Percentiles rank a stretch among this genome's conserved stretches.
phyloP scores from a whole-genome alignment of 2,329 filamentous ascomycete genomes.

The Talaromyces funiculosus region DNA sequence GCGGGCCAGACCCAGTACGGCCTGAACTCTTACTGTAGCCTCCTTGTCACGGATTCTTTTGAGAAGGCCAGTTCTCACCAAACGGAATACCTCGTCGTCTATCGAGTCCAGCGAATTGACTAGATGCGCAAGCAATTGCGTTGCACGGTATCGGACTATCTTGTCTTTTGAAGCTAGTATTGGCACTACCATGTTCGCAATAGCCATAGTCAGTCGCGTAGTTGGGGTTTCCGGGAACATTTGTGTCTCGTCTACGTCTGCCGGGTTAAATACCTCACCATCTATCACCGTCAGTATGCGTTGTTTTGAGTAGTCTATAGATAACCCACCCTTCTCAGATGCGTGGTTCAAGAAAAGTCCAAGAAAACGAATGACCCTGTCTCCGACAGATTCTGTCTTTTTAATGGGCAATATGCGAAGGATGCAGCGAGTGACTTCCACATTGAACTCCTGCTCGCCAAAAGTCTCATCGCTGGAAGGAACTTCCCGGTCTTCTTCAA shows the following conservation, averaged over 20 bases:
- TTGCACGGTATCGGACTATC: constrained; percentile 79
- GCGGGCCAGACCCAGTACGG: constrained; percentile 80
- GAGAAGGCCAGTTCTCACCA: constrained; percentile 70
- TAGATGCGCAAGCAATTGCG: constrained; percentile 83
- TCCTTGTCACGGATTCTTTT: constrained; percentile 92
- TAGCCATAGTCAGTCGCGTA: constrained; percentile 66
- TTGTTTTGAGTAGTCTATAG: too few species aligned
- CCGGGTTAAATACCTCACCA: constrained; percentile 57
- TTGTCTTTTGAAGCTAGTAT: constrained; percentile 87
- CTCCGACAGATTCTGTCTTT: constrained; percentile 84
- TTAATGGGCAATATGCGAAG: constrained; percentile 78
- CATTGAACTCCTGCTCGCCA: constrained; percentile 80
- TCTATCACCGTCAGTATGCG: constrained; percentile 41
- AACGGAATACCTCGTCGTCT: constrained; percentile 84
- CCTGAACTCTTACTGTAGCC: constrained; percentile 83
- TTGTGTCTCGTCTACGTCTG: constrained; percentile 62
- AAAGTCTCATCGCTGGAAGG: constrained; percentile 57
- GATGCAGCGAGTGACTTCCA: constrained; percentile 76
- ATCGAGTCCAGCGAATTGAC: constrained; percentile 89
- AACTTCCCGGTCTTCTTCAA: constrained; percentile 46
- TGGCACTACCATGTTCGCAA: constrained; percentile 68
- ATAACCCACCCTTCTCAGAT: constrained; percentile 49
- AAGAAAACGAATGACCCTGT: constrained; percentile 77
- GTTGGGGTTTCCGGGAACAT: constrained; percentile 77
- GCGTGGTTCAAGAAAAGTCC: constrained; percentile 76